Evolutionary conservation across 1,139 yeast species (phyloP).

Genomic region (Hansenula lynferdii): DNA sequence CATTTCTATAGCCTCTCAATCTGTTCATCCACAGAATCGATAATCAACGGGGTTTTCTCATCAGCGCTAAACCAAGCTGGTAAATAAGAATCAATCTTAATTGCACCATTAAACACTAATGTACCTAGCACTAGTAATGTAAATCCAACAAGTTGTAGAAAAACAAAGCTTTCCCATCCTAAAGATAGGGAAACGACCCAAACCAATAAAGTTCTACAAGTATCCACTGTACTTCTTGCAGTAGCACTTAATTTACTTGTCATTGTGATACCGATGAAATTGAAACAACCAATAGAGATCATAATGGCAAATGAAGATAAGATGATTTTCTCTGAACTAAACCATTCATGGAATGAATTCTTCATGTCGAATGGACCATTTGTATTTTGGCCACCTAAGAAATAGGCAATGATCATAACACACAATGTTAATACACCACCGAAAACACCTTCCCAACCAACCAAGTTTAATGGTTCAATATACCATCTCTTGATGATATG

Average conservation of each 20-base stretch:
- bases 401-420: constrained; percentile 40
- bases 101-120: constrained; percentile 66
- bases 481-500: constrained; percentile 51
- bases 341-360: constrained; percentile 47
- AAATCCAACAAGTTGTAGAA: constrained; percentile 64
- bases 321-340: constrained; percentile 37
- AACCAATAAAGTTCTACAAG: constrained; percentile 70
- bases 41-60: constrained; percentile 16
- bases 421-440: constrained; percentile 47
- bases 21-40: constrained; percentile 37
- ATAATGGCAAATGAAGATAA: constrained; percentile 58
- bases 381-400: constrained; percentile 35
- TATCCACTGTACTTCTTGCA: constrained; percentile 74
- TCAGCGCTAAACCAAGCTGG: constrained; percentile 40
- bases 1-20: constrained; percentile 27
- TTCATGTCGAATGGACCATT: constrained; percentile 53
- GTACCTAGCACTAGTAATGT: constrained; percentile 66
- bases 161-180: constrained; percentile 73
- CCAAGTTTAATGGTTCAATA: constrained; percentile 60
- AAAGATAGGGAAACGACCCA: constrained; percentile 71
- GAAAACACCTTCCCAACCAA: constrained; percentile 71
- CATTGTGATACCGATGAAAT: constrained; percentile 68
- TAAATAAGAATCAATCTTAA: constrained; percentile 45
- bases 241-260: constrained; percentile 70
- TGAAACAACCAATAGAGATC: constrained; percentile 70